Conservation (phyloP, 345 rosid species). For the Ceriops tagal region DNA sequence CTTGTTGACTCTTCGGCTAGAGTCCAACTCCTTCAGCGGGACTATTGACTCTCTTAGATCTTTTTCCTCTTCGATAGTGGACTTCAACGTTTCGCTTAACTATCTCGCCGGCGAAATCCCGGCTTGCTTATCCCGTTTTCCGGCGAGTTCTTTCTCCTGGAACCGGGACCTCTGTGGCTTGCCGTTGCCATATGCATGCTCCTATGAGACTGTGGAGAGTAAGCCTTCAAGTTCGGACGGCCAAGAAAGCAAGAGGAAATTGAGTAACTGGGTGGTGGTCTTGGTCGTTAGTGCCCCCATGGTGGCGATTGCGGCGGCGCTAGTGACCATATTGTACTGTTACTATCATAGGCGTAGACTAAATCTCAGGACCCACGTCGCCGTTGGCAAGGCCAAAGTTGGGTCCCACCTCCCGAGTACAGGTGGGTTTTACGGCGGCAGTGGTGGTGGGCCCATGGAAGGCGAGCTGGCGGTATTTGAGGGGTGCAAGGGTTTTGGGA, state of each 20-base stretch:
- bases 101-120: slow-evolving; percentile 39
- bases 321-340: slow-evolving; percentile 24
- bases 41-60: slow-evolving; percentile 8
- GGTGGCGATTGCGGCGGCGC: slow-evolving; percentile 19
- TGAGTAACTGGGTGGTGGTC: slow-evolving; percentile 14
- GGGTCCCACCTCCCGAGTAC: slow-evolving; percentile 3
- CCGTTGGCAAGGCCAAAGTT: slow-evolving; percentile 3
- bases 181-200: slow-evolving; percentile 31
- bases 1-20: slow-evolving; percentile 40
- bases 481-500: slow-evolving; percentile 30
- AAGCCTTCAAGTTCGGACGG: slow-evolving; percentile 7
- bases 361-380: not conserved
- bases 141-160: slow-evolving; percentile 31
- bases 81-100: slow-evolving; percentile 37
- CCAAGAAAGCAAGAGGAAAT: not conserved
- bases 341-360: slow-evolving; percentile 21
- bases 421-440: slow-evolving; percentile 3
- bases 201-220: slow-evolving; percentile 13
- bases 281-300: slow-evolving; percentile 21
- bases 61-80: slow-evolving; percentile 18
- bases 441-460: not conserved
- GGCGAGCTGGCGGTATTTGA: slow-evolving; percentile 37
- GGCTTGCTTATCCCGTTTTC: slow-evolving; percentile 23
- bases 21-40: slow-evolving; percentile 35
- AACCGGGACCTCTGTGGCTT: slow-evolving; percentile 38